Evolutionary conservation across 2,329 filamentous ascomycete genomes (phyloP).

Genomic region (Curvularia verruculosa): DNA sequence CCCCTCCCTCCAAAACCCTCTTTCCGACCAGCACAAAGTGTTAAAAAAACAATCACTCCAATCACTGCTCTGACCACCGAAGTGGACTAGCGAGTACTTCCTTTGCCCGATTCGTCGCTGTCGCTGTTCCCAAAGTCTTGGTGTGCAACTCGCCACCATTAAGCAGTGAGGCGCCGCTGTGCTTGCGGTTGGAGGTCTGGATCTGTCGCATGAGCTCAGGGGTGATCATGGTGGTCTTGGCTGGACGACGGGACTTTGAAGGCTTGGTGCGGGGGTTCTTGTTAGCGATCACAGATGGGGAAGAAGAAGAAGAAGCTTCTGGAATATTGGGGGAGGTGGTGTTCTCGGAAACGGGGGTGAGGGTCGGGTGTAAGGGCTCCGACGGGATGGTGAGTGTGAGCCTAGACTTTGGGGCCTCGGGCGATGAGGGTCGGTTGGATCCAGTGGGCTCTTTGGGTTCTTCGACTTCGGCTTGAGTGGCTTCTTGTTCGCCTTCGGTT

Average conservation of each 20-base stretch:
- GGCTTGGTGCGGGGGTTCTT: background rate
- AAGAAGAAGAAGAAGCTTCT: background rate
- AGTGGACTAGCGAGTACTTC: conserved; percentile 1
- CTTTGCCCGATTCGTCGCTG: background rate
- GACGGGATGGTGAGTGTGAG: background rate
- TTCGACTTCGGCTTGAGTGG: background rate
- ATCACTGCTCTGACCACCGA: conserved; percentile 11
- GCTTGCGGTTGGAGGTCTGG: background rate
- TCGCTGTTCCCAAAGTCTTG: background rate
- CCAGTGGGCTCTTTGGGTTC: background rate
- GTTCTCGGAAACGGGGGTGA: background rate
- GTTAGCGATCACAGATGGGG: background rate
- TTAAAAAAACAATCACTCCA: background rate
- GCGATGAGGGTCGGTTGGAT: background rate
- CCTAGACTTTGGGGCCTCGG: background rate
- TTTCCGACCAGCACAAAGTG: background rate
- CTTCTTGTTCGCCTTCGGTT: background rate
- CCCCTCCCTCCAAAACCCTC: too few species aligned
- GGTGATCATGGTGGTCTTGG: conserved; percentile 1
- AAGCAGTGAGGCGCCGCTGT: background rate
- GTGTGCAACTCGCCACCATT: background rate
- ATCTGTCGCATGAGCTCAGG: conserved; percentile 2
- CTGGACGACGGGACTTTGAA: background rate
- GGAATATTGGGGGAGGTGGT: background rate
- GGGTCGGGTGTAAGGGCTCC: background rate